Percentiles rank a stretch among this genome's conserved stretches.
Conservation (phyloP, 176 grass and related monocot species). For the Puya raimondii region DNA sequence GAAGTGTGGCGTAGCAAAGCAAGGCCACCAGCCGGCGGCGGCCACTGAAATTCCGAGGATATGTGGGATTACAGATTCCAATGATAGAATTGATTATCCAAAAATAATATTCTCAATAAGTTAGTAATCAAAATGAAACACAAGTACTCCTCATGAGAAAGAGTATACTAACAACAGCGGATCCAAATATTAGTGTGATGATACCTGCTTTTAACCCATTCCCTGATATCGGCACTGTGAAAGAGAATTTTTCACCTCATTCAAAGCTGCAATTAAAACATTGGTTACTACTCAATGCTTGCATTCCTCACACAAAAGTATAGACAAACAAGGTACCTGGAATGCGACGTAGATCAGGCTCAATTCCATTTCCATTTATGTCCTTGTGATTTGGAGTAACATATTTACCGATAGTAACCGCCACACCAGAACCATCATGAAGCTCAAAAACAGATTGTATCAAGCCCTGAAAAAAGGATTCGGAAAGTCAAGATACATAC, state of each 20-base stretch:
- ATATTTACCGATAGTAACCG: slow-evolving; percentile 88
- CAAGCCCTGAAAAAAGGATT: slow-evolving; percentile 51
- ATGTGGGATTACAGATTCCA: no score
- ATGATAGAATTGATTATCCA: no score
- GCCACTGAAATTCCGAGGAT: no score
- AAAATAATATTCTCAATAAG: no score
- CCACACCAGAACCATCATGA: slow-evolving; percentile 94
- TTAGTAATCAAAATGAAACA: background rate
- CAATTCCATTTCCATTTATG: slow-evolving; percentile 94
- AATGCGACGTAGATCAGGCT: slow-evolving; percentile 66
- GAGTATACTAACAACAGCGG: background rate
- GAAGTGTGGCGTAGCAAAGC: no score
- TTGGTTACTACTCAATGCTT: slow-evolving; percentile 9
- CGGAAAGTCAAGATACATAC: slow-evolving; percentile 12
- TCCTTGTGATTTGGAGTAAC: slow-evolving; percentile 78
- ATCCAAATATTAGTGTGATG: background rate
- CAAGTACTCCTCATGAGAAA: background rate
- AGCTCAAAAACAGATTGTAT: slow-evolving; percentile 98
- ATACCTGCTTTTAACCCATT: slow-evolving; percentile 31
- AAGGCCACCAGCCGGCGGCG: no score
- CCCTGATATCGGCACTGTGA: slow-evolving; percentile 40
- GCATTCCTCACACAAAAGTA: background rate
- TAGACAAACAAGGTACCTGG: slow-evolving; percentile 44
- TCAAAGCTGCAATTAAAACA: slow-evolving; percentile 38
- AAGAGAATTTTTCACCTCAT: slow-evolving; percentile 71